Evolutionary conservation across 2,329 filamentous ascomycete species (phyloP).

Genomic region (Ophiosphaerella korrae): DNA sequence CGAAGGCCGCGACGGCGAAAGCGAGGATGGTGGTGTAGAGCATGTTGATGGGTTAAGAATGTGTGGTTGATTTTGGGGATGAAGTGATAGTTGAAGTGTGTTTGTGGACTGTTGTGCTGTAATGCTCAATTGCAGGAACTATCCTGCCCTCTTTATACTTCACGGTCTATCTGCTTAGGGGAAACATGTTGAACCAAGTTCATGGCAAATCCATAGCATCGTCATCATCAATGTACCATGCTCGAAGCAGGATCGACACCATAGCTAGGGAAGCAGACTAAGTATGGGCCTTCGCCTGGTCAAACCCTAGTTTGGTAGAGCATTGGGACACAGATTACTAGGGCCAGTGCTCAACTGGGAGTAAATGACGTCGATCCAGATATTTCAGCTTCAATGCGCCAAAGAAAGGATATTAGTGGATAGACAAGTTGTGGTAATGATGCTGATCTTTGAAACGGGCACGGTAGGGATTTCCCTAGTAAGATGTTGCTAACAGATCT

Average conservation of each 20-base stretch:
- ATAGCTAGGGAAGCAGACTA: slow-evolving; percentile 12
- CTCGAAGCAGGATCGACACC: slow-evolving; percentile 25
- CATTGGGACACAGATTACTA: slow-evolving; percentile 3
- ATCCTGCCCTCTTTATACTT: slow-evolving; percentile 39
- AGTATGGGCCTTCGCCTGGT: slow-evolving; percentile 13
- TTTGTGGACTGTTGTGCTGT: slow-evolving; percentile 27
- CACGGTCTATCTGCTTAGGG: slow-evolving; percentile 7
- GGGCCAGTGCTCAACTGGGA: slow-evolving; percentile 13
- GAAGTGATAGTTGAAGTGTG: slow-evolving; percentile 12
- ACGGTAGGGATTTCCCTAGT: slow-evolving; percentile 25
- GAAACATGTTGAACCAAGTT: slow-evolving; percentile 1
- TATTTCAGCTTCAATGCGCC: slow-evolving; percentile 32
- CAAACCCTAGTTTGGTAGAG: neutral
- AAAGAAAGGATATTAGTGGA: slow-evolving; percentile 22
- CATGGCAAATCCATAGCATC: slow-evolving; percentile 8
- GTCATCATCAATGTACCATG: slow-evolving; percentile 30
- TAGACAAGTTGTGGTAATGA: slow-evolving; percentile 21
- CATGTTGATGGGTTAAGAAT: slow-evolving; percentile 32
- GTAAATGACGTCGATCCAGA: slow-evolving; percentile 36
- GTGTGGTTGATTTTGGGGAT: slow-evolving; percentile 8
- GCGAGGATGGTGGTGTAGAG: slow-evolving; percentile 42
- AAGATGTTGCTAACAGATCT: slow-evolving; percentile 12
- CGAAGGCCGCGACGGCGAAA: slow-evolving; percentile 37
- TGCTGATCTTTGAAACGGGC: slow-evolving; percentile 27
- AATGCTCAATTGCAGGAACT: slow-evolving; percentile 24